Percentiles rank a stretch among this genome's conserved stretches.
Conservation (phyloP, 176 grass and related monocot genomes). For the Oryza brachyantha region DNA sequence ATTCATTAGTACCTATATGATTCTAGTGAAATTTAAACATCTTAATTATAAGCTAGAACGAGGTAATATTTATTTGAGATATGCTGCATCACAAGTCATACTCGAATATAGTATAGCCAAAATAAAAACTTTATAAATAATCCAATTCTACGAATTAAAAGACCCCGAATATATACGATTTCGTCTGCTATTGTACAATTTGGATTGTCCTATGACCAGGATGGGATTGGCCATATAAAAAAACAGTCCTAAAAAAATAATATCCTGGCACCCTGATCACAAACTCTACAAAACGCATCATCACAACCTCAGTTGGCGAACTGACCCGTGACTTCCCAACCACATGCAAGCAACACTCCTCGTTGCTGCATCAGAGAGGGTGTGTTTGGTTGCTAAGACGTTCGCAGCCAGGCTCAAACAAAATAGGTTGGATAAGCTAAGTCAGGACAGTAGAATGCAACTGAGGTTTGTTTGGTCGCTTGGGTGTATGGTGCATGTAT, state of each 20-base stretch:
- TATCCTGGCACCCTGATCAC: neutral
- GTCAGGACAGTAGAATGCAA: too few relatives aligned
- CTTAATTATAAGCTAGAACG: too few relatives aligned
- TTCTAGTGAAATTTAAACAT: too few relatives aligned
- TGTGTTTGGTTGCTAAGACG: too few relatives aligned
- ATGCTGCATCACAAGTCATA: neutral
- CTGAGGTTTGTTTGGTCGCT: too few relatives aligned
- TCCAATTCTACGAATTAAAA: neutral
- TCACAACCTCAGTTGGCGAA: neutral
- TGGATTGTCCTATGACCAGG: neutral
- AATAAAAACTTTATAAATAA: neutral
- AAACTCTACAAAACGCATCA: neutral
- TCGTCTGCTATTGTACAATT: neutral
- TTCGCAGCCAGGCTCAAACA: neutral
- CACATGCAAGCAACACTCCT: too few relatives aligned
- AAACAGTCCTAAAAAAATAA: neutral
- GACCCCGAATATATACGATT: neutral
- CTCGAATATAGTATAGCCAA: too few relatives aligned
- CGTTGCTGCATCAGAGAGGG: too few relatives aligned
- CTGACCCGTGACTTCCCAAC: neutral
- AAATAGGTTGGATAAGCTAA: too few relatives aligned
- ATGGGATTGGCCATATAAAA: neutral
- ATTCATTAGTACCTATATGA: too few relatives aligned
- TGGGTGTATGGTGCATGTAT: too few relatives aligned
- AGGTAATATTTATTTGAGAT: neutral